Percentiles rank a stretch among this genome's conserved stretches.
phyloP scores from a whole-genome alignment of 306 rosid genomes.

The Cucumis melo region DNA sequence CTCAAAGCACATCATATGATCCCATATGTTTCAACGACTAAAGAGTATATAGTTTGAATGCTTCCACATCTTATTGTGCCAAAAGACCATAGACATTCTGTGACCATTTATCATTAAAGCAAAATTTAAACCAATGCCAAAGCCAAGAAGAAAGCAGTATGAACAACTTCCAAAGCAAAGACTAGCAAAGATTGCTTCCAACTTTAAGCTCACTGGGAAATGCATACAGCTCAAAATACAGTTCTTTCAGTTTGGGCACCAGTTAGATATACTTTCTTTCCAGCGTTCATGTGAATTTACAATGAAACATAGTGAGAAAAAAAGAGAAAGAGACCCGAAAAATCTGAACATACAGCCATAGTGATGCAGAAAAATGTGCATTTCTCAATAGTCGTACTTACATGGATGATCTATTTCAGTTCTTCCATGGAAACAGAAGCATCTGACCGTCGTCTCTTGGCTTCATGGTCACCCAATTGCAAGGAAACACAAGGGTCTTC shows the following conservation, averaged over 20 bases:
- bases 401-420: conserved; percentile 22
- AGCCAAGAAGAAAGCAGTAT: not conserved
- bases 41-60: too few relatives aligned
- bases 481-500: conserved; percentile 68
- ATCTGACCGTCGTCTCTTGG: conserved; percentile 77
- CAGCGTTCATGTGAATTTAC: not conserved
- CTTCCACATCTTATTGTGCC: too few relatives aligned
- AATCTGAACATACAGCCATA: not conserved
- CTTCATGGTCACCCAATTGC: conserved; percentile 90
- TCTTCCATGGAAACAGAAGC: conserved; percentile 64
- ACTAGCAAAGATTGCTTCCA: not conserved
- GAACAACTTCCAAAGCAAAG: not conserved
- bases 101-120: not conserved
- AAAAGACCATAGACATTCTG: not conserved
- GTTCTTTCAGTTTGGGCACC: not conserved
- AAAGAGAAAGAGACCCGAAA: not conserved
- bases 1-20: too few relatives aligned
- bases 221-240: not conserved
- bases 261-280: not conserved
- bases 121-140: not conserved
- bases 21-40: too few relatives aligned
- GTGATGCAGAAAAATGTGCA: not conserved
- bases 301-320: not conserved
- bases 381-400: not conserved
- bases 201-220: not conserved